These are phyloP conservation scores for Aspergillus sp. DNA, from an alignment of 2,329 filamentous ascomycete genomes.

Conservation along the genomic window DNA sequence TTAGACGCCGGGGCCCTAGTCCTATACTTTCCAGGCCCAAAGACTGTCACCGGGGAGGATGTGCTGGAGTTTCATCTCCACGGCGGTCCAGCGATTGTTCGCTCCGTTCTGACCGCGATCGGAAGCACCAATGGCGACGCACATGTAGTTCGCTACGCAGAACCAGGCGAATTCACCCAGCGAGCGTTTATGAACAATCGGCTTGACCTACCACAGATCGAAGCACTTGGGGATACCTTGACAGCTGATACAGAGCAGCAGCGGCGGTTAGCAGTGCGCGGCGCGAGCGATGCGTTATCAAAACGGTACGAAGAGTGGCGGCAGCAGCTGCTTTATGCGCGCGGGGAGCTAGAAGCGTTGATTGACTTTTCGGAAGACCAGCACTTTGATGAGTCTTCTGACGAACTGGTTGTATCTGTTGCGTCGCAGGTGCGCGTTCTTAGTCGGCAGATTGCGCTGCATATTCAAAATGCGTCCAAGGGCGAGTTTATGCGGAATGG, in stretches of 20 bases:
- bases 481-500: slow-evolving; percentile 84
- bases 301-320: slow-evolving; percentile 84
- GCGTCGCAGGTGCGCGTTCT: slow-evolving; percentile 66
- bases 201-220: slow-evolving; percentile 82
- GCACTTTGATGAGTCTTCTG: slow-evolving; percentile 88
- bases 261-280: slow-evolving; percentile 80
- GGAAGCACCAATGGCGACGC: slow-evolving; percentile 45
- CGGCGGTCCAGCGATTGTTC: slow-evolving; percentile 85
- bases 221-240: slow-evolving; percentile 65
- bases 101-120: slow-evolving; percentile 80
- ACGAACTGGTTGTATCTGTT: slow-evolving; percentile 72
- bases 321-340: slow-evolving; percentile 72
- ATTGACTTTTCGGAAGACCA: slow-evolving; percentile 98
- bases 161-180: slow-evolving; percentile 92
- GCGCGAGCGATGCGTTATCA: slow-evolving; percentile 71
- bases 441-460: slow-evolving; percentile 65
- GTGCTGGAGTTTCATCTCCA: slow-evolving; percentile 94
- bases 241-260: slow-evolving; percentile 86
- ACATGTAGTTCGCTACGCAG: slow-evolving; percentile 75
- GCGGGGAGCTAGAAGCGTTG: slow-evolving; percentile 89
- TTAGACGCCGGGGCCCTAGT: slow-evolving; percentile 80
- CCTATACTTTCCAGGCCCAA: slow-evolving; percentile 79
- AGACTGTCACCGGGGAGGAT: slow-evolving; percentile 89
- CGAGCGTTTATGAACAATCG: slow-evolving; percentile 87
- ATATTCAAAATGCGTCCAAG: slow-evolving; percentile 76